phyloP scores from a whole-genome alignment of 139 green algal genomes.

The Dunaliella sp. region DNA sequence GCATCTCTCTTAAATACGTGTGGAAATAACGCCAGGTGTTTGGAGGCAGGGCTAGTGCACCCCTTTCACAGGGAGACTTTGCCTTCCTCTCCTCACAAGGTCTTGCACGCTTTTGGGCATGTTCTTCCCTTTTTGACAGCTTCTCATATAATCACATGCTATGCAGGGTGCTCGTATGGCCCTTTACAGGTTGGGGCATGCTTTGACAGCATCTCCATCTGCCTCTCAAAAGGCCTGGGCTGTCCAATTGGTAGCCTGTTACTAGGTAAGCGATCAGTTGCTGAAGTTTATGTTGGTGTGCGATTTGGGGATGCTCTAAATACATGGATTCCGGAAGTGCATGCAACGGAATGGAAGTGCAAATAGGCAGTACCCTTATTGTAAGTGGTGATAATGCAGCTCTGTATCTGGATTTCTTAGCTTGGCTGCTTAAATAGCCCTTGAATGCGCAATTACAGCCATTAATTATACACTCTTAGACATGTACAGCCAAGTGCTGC shows the following conservation, averaged over 20 bases:
- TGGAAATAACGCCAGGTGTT: no score
- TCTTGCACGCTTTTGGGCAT: no score
- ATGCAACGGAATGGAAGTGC: background rate
- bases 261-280: constrained; percentile 31
- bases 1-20: no score
- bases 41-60: no score
- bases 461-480: no score
- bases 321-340: background rate
- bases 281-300: background rate
- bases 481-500: no score
- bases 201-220: constrained; percentile 64
- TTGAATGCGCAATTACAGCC: no score
- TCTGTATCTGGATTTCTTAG: constrained; percentile 38
- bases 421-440: constrained; percentile 12
- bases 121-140: no score
- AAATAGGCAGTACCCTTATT: background rate
- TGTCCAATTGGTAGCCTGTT: constrained; percentile 67
- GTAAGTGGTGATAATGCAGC: background rate
- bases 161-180: constrained; percentile 9
- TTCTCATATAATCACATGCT: no score
- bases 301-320: background rate
- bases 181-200: constrained; percentile 25
- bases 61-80: no score
- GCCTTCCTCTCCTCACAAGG: no score
- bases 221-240: constrained; percentile 66